A percentile compares a stretch with the other conserved stretches of the same genome.
Conservation (phyloP, 768 basidiomycete species). For the Favolaschia claudopus region DNA sequence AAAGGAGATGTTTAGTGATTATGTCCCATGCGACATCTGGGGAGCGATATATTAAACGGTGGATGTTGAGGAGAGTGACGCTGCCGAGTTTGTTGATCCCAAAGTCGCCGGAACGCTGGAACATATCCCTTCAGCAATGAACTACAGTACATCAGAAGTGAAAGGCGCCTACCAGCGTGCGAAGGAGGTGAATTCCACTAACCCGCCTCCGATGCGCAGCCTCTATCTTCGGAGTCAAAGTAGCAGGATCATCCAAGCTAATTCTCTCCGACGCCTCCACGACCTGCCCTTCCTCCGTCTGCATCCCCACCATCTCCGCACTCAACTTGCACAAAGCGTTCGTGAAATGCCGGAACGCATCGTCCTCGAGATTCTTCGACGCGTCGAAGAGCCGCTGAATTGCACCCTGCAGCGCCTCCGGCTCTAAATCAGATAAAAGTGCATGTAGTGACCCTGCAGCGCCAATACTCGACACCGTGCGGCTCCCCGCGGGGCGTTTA, state of each 20-base stretch:
- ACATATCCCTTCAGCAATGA: not conserved
- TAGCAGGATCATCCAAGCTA: constrained; percentile 48
- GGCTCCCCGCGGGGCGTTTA: constrained; percentile 47
- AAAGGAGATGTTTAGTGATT: constrained; percentile 81
- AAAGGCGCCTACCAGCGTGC: constrained; percentile 68
- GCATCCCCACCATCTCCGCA: constrained; percentile 93
- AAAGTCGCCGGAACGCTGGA: constrained; percentile 93
- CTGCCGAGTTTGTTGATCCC: constrained; percentile 88
- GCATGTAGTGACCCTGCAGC: constrained; percentile 61
- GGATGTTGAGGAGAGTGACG: constrained; percentile 83
- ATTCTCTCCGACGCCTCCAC: constrained; percentile 37
- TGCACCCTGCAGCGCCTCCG: constrained; percentile 73
- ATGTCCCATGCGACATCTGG: constrained; percentile 87
- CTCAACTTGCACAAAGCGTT: constrained; percentile 85
- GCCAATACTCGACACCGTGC: constrained; percentile 45
- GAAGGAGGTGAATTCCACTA: constrained; percentile 88
- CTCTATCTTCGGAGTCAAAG: constrained; percentile 49
- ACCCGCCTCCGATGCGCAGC: constrained; percentile 71
- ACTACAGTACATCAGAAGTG: constrained; percentile 1
- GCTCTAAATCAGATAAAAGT: constrained; percentile 74
- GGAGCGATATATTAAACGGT: constrained; percentile 84
- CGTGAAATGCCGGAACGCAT: constrained; percentile 79
- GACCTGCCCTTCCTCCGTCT: constrained; percentile 52
- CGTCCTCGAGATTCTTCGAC: constrained; percentile 83
- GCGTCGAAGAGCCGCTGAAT: constrained; percentile 90